phyloP scores from a whole-genome alignment of 106 monocot species.

The Iris macrosiphon region DNA sequence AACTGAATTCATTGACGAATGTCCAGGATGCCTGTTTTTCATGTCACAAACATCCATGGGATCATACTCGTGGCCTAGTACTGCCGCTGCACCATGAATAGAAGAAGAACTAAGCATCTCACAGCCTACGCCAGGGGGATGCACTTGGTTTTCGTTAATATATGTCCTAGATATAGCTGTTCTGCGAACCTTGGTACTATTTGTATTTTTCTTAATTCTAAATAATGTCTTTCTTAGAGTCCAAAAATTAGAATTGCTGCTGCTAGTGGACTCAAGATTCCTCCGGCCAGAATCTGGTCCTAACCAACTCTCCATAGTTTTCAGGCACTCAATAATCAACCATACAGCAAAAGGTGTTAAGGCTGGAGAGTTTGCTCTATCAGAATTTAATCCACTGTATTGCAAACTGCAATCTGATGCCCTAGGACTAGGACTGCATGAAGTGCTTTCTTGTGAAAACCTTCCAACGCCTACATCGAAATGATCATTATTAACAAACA shows the following conservation, averaged over 20 bases:
- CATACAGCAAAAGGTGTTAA: conserved; percentile 31
- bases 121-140: background rate
- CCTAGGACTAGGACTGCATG: background rate
- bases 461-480: background rate
- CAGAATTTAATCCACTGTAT: background rate
- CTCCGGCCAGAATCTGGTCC: conserved; percentile 14
- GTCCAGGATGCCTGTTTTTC: background rate
- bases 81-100: background rate
- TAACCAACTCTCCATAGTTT: conserved; percentile 65
- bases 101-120: background rate
- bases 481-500: background rate
- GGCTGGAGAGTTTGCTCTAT: conserved; percentile 4
- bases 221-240: conserved; percentile 37
- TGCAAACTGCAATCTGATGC: background rate
- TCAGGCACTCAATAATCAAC: conserved; percentile 57
- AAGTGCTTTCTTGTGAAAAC: conserved; percentile 27
- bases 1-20: background rate
- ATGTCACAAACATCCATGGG: conserved; percentile 4
- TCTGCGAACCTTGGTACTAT: conserved; percentile 2
- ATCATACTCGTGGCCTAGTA: background rate
- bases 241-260: conserved; percentile 11
- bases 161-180: background rate
- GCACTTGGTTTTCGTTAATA: background rate
- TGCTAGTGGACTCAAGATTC: conserved; percentile 1
- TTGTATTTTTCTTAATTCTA: conserved; percentile 13